These are phyloP conservation scores for Larix kaempferi DNA, from an alignment of 75 land plant species.

Conservation along the genomic window DNA sequence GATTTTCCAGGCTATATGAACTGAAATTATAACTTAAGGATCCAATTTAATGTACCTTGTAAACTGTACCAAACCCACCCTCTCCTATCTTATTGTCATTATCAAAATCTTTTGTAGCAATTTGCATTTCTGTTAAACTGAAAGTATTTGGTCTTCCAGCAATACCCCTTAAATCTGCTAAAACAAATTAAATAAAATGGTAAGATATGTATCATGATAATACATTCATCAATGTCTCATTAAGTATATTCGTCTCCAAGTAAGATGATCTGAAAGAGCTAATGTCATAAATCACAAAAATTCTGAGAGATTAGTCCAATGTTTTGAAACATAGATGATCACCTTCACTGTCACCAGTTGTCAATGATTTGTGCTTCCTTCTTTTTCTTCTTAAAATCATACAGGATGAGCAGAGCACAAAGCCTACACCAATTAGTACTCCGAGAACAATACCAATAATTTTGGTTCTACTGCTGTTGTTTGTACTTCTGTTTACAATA, in stretches of 20 bases:
- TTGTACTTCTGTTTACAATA: background rate
- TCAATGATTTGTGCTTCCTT: background rate
- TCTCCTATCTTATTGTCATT: constrained; percentile 25
- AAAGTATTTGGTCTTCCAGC: background rate
- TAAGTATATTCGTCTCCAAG: too few species aligned
- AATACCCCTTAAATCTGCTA: background rate
- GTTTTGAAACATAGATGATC: constrained; percentile 1
- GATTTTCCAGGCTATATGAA: too few species aligned
- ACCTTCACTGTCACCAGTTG: background rate
- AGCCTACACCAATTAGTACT: background rate
- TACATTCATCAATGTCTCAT: too few species aligned
- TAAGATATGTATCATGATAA: too few species aligned
- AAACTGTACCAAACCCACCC: constrained; percentile 32
- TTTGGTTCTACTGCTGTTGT: background rate
- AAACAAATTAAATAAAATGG: too few species aligned
- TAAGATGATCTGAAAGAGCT: too few species aligned
- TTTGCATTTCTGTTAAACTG: constrained; percentile 5
- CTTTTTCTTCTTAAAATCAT: background rate
- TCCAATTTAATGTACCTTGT: constrained; percentile 21
- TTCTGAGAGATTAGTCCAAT: too few species aligned
- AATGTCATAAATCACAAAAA: too few species aligned
- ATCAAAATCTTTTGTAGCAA: constrained; percentile 8
- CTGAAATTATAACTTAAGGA: background rate
- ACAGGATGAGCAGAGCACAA: background rate
- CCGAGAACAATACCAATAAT: constrained; percentile 7